These are phyloP conservation scores for Penicillium sp. DNA, from an alignment of 2,329 filamentous ascomycete species.

Conservation along the genomic window DNA sequence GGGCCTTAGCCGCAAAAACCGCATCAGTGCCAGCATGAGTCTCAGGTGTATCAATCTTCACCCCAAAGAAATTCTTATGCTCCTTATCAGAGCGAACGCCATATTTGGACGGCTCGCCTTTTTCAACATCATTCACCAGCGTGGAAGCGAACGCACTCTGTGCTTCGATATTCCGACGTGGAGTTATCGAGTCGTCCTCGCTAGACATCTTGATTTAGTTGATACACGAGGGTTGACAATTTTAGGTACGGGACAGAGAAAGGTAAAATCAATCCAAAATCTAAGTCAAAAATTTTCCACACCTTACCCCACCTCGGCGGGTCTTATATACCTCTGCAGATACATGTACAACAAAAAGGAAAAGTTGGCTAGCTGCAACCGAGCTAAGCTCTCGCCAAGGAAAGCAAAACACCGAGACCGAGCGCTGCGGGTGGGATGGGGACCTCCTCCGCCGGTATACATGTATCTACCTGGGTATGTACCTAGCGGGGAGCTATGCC, in stretches of 20 bases:
- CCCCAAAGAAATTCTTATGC: not conserved
- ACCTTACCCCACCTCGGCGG: not conserved
- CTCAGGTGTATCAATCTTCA: not conserved
- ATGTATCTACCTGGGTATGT: not conserved
- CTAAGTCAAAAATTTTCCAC: not conserved
- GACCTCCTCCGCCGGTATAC: not conserved
- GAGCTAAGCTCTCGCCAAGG: not conserved
- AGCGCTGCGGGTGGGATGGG: not conserved
- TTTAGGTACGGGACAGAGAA: not conserved
- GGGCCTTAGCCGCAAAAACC: conserved; percentile 11
- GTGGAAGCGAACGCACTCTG: conserved; percentile 11
- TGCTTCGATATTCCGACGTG: conserved; percentile 7
- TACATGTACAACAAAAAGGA: not conserved
- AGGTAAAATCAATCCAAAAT: not conserved
- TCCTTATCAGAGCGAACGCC: not conserved
- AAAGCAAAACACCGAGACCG: not conserved
- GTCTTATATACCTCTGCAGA: not conserved
- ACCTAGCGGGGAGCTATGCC: not conserved
- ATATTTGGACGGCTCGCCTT: not conserved
- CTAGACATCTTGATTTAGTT: not conserved
- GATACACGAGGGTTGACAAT: not conserved
- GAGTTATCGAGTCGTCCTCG: conserved; percentile 3
- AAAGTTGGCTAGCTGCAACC: not conserved
- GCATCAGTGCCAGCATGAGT: conserved; percentile 9
- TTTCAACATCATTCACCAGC: conserved; percentile 7